These are phyloP conservation scores for Nicotiana paniculata DNA, from an alignment of 257 asterid genomes.

Conservation along the genomic window DNA sequence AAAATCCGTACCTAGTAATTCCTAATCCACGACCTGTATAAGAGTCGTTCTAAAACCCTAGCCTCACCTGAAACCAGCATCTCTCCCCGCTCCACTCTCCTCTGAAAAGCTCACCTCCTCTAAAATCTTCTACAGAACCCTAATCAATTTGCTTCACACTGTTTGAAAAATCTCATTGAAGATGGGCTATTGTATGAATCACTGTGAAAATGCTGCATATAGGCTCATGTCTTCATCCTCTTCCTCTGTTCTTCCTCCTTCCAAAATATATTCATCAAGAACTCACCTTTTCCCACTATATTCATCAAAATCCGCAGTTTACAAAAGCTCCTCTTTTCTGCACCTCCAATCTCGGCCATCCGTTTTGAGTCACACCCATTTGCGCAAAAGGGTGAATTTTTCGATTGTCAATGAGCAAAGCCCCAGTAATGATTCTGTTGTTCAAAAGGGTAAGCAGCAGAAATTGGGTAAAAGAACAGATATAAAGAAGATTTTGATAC, in stretches of 20 bases:
- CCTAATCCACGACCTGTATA: too few species aligned
- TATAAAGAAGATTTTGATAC: constrained; percentile 80
- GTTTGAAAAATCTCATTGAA: background rate
- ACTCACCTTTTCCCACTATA: constrained; percentile 28
- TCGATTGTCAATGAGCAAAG: constrained; percentile 17
- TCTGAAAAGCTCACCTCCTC: constrained; percentile 4
- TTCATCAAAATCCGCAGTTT: constrained; percentile 12
- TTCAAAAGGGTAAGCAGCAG: constrained; percentile 15
- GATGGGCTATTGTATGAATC: constrained; percentile 30
- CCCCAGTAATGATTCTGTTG: constrained; percentile 12
- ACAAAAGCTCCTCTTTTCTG: constrained; percentile 13
- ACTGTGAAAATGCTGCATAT: constrained; percentile 21
- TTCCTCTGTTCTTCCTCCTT: constrained; percentile 8
- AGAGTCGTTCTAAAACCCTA: background rate
- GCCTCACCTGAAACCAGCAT: background rate
- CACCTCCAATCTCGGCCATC: constrained; percentile 25
- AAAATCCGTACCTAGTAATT: too few species aligned
- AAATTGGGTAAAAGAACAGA: constrained; percentile 69
- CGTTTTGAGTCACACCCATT: constrained; percentile 17
- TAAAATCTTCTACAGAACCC: background rate
- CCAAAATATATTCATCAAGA: constrained; percentile 12
- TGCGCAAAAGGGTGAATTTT: constrained; percentile 23
- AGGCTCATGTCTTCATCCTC: constrained; percentile 26
- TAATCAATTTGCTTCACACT: background rate
- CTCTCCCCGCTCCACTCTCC: background rate